Evolutionary conservation across 345 rosid genomes (phyloP).

Genomic region (Moricandia moricandioides): DNA sequence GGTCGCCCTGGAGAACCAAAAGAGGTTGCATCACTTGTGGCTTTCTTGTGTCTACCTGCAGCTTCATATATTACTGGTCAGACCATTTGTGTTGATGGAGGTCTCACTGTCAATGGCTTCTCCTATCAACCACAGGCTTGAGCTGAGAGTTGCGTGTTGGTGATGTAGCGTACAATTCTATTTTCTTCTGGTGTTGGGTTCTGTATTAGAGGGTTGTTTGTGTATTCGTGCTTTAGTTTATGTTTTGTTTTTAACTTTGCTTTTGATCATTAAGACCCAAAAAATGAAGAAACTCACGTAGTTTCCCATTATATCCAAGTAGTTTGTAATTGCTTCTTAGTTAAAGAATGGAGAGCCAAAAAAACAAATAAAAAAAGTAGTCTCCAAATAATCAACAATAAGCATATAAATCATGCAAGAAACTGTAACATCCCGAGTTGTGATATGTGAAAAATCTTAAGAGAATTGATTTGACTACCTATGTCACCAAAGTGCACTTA

Average conservation of each 20-base stretch:
- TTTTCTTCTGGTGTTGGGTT: constrained; percentile 1
- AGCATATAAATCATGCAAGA: not conserved
- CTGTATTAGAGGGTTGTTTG: not conserved
- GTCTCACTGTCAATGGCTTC: constrained; percentile 44
- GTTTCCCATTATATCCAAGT: not conserved
- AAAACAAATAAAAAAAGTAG: not conserved
- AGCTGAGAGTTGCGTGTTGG: not conserved
- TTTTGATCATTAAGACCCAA: not conserved
- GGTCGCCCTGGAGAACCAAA: constrained; percentile 43
- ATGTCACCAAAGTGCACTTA: too few species aligned
- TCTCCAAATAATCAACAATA: not conserved
- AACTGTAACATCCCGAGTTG: too few species aligned
- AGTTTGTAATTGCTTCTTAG: not conserved
- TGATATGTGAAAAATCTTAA: too few species aligned
- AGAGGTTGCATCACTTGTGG: constrained; percentile 54
- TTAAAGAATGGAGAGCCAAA: not conserved
- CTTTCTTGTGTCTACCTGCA: constrained; percentile 51
- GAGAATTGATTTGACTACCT: too few species aligned
- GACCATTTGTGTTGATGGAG: constrained; percentile 52
- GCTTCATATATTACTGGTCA: constrained; percentile 65
- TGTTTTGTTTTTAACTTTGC: not conserved
- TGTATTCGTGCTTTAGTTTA: not conserved
- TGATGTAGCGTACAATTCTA: not conserved
- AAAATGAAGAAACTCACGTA: not conserved
- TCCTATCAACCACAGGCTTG: constrained; percentile 10